Evolutionary conservation across 2,329 filamentous ascomycete genomes (phyloP).

Genomic region (Neonectria hederae): DNA sequence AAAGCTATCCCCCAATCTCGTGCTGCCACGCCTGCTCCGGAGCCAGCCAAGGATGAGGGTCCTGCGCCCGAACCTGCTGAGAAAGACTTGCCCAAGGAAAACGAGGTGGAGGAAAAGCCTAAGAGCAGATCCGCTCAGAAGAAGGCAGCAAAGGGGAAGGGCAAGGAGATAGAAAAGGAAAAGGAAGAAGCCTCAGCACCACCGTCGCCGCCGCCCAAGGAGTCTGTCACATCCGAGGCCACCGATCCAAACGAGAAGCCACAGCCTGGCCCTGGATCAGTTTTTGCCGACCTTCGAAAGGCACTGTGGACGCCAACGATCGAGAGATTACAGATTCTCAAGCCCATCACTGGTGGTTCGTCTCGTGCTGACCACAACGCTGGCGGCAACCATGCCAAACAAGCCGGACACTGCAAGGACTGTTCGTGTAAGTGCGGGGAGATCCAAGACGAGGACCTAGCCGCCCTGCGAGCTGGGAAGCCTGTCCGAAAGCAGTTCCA

Average conservation of each 20-base stretch:
- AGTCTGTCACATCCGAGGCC: conserved; percentile 26
- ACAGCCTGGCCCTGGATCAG: conserved; percentile 45
- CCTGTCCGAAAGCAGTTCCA: conserved; percentile 67
- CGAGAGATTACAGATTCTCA: conserved; percentile 51
- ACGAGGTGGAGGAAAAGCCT: conserved; percentile 33
- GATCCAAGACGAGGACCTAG: conserved; percentile 61
- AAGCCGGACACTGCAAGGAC: conserved; percentile 49
- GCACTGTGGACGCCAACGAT: conserved; percentile 45
- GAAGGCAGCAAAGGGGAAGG: conserved; percentile 44
- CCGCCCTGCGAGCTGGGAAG: conserved; percentile 63
- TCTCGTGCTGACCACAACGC: conserved; percentile 42
- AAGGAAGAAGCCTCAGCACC: conserved; percentile 36
- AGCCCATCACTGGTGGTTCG: conserved; percentile 45
- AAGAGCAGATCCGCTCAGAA: conserved; percentile 47
- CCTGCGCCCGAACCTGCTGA: conserved; percentile 9
- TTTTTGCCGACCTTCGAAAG: conserved; percentile 50
- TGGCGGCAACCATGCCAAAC: conserved; percentile 31
- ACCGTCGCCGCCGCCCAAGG: conserved; percentile 33
- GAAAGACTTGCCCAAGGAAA: conserved; percentile 17
- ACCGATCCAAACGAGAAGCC: conserved; percentile 42
- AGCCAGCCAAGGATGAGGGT: conserved; percentile 29
- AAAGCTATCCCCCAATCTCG: conserved; percentile 33
- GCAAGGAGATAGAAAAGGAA: conserved; percentile 38
- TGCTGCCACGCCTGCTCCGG: conserved; percentile 14
- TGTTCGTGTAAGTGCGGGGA: conserved; percentile 52